Base-by-base conservation (phyloP, 2,329 filamentous ascomycete species). In the Westerdykella ornata region DNA sequence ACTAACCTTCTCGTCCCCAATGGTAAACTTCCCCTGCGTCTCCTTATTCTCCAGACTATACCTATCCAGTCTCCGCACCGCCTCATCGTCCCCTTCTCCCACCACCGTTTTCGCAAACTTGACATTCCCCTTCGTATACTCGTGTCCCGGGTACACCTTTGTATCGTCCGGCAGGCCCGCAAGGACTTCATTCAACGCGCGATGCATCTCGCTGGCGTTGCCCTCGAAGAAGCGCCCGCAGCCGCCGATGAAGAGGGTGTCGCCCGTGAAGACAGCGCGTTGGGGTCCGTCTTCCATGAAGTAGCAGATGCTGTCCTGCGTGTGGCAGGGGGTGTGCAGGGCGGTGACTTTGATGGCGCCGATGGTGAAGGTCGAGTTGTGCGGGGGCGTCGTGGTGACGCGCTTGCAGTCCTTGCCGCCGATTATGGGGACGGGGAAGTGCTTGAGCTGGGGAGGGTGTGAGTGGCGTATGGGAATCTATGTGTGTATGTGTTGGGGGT, bases 141-240 rank as follows among this genome's bases (percentile, higher is more conserved):
- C 92, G 59, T 98, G 92, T 3, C 92, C 92, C 14, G 90, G 89
- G 62, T 87, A 98, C 50, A 98, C 87, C 50, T 84, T 84, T 1
- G 92, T 97, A 56, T 97, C 88, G 53, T 94, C 84, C 0, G 92
- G 90, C 42, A 98, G 70, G 5, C 78, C 69, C 2, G 79, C 86
- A 34, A 98, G 76, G 0, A 82, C 86, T 68, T 87, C 80, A 67
- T 98, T 98, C 57, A 98, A 68, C 0, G 92, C 90, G 54, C 80
- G 85, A 70, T 98, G 77, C 92, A 98, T 98, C 72, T 68, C 85
- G 44, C 78, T 76, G 1, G 88, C 81, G 8, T 75, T 88, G 14
- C 92, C 92, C 67, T 98, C 92, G 59, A 98, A 98, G 73, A 98
- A 98, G 43, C 84, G 82, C 29, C 92, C 92, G 61, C 92, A 98